phyloP scores from a whole-genome alignment of 2,329 filamentous ascomycete species.

The Trichoderma atroviride region DNA sequence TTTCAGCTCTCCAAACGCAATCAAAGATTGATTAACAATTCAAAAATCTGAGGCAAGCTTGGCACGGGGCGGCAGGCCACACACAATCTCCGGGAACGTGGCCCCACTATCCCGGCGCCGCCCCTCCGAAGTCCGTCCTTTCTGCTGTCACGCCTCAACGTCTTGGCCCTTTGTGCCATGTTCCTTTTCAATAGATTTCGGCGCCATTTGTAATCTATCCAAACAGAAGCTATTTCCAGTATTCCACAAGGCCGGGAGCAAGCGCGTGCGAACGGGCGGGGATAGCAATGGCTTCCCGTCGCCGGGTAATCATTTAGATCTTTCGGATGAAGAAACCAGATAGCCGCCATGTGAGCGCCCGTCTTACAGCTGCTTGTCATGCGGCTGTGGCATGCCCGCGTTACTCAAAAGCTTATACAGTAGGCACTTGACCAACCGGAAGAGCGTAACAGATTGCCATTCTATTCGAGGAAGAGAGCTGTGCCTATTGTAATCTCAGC shows the following conservation, averaged over 20 bases:
- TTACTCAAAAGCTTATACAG: not conserved
- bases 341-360: not conserved
- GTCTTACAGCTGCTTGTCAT: not conserved
- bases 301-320: not conserved
- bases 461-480: not conserved
- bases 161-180: not conserved
- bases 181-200: not conserved
- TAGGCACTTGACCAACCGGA: not conserved
- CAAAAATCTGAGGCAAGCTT: not conserved
- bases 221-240: not conserved
- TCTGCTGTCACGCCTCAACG: not conserved
- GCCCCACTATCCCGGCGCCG: slow-evolving; percentile 12
- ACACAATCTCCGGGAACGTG: not conserved
- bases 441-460: not conserved
- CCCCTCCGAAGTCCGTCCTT: slow-evolving; percentile 2
- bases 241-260: not conserved
- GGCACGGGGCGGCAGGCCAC: not conserved
- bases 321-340: not conserved
- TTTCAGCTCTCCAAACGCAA: not conserved
- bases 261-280: not conserved
- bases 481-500: not conserved
- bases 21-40: not conserved
- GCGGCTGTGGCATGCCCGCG: not conserved
- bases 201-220: not conserved
- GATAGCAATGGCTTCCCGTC: not conserved